phyloP scores from a whole-genome alignment of 805 yeast species.

The Candida palmyrensis region DNA sequence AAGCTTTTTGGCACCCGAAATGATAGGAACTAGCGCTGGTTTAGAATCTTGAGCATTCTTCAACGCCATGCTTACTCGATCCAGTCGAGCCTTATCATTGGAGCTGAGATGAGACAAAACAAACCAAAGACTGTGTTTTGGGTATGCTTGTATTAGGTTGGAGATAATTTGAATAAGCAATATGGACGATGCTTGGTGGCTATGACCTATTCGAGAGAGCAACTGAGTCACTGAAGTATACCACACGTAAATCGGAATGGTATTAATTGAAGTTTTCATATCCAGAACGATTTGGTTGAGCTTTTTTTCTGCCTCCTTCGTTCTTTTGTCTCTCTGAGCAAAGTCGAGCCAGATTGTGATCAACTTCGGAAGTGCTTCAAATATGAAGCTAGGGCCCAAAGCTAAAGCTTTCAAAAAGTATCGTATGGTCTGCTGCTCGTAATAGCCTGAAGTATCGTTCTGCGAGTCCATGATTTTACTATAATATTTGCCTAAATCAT shows the following conservation, averaged over 20 bases:
- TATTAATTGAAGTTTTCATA: constrained; percentile 37
- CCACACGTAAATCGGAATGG: constrained; percentile 56
- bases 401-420: constrained; percentile 56
- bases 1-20: constrained; percentile 26
- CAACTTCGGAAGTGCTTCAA: constrained; percentile 86
- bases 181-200: constrained; percentile 49
- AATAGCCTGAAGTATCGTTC: constrained; percentile 41
- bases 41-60: constrained; percentile 1
- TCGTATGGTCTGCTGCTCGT: constrained; percentile 51
- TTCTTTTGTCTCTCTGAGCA: constrained; percentile 26
- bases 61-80: constrained; percentile 15
- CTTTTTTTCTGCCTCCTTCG: constrained; percentile 27
- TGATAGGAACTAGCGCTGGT: constrained; percentile 2
- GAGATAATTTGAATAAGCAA: constrained; percentile 55
- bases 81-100: constrained; percentile 24
- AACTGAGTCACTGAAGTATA: constrained; percentile 83
- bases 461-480: constrained; percentile 73
- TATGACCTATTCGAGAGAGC: constrained; percentile 70
- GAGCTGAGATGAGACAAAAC: constrained; percentile 69
- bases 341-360: constrained; percentile 89
- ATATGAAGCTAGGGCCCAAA: constrained; percentile 59
- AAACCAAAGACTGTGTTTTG: constrained; percentile 83
- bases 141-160: constrained; percentile 58
- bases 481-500: constrained; percentile 73
- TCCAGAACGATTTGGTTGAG: constrained; percentile 45